Base-by-base conservation (phyloP, 805 yeast species). In the Candida boidinii region DNA sequence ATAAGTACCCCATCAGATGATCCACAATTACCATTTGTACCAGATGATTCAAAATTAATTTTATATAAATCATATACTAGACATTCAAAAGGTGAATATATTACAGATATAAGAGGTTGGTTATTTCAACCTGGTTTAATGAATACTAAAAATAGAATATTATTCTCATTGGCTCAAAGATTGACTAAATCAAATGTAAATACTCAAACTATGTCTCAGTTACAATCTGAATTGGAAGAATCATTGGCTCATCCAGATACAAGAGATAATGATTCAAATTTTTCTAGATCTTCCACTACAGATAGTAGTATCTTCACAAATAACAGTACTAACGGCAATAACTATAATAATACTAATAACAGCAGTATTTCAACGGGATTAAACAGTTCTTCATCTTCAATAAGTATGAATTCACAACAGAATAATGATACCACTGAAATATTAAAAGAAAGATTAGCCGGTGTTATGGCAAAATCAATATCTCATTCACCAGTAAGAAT, bases 71-170 rank as follows among this genome's bases (percentile, higher is more conserved):
- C 78, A 4, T 79, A 67, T 51, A 64, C 76, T 0, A 55, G 72
- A 6, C 46, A 39, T 14, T 51, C 46, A 9, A 53, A 50, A 12
- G 47, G 47, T 7, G 64, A 61, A 32, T 73, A 62, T 41, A 69
- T 70, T 25, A 70, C 80, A 2, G 74, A 75, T 23, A 73, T 88
- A 3, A 66, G 83, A 28, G 95, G 96, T 6, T 73, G 82, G 70
- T 58, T 81, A 18, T 68, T 48, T 33, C 65, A 82, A 26, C 85
- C 87, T 0, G 94, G 94, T 1, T 61, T 69, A 7, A 70, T 76
- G 64, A 69, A 72, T 20, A 63, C 94, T 26, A 85, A 80, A 47
- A 85, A 86, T 53, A 61, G 78, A 37, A 52, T 88, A 28, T 62
- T 88, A 21, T 52, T 81, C 16, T 68, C 86, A 1, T 55, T 86